Evolutionary conservation across 1,139 yeast species (phyloP).

Genomic region (Suhomyces coccinellae): DNA sequence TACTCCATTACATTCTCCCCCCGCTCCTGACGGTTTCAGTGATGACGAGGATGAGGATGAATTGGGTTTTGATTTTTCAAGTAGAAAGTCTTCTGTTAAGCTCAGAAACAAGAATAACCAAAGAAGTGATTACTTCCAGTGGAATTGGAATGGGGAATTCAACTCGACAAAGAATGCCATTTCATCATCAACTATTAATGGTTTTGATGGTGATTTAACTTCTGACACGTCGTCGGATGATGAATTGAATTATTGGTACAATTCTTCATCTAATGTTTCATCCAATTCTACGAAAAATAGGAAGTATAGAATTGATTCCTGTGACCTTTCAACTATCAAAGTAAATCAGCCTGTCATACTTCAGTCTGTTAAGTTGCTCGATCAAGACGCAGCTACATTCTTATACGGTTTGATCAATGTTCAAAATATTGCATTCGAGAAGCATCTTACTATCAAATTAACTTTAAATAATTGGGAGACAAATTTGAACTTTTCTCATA

Average conservation of each 20-base stretch:
- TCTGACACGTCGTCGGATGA: slow-evolving; percentile 23
- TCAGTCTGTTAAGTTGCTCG: slow-evolving; percentile 9
- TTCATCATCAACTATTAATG: background rate
- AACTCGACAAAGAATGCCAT: slow-evolving; percentile 1
- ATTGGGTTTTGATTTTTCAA: slow-evolving; percentile 12
- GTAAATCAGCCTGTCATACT: slow-evolving; percentile 8
- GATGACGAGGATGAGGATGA: slow-evolving; percentile 22
- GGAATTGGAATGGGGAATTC: slow-evolving; percentile 18
- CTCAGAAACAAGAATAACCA: slow-evolving; percentile 1
- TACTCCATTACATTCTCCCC: slow-evolving; percentile 39
- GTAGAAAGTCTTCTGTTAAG: slow-evolving; percentile 1
- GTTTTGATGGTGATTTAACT: slow-evolving; percentile 14
- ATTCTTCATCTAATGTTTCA: slow-evolving; percentile 6
- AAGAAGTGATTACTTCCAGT: slow-evolving; percentile 15
- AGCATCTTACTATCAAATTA: slow-evolving; percentile 35
- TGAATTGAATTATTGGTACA: slow-evolving; percentile 15
- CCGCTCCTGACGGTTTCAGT: slow-evolving; percentile 8
- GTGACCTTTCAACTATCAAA: slow-evolving; percentile 13
- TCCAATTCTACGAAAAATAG: background rate
- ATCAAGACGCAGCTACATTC: slow-evolving; percentile 8
- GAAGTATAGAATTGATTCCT: slow-evolving; percentile 14
- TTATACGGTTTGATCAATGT: slow-evolving; percentile 35
- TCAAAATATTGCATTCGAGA: slow-evolving; percentile 42
- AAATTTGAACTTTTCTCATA: slow-evolving; percentile 29
- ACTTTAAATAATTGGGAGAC: slow-evolving; percentile 43